Base-by-base conservation (phyloP, 2,329 filamentous ascomycete species). In the Diplodia seriata region DNA sequence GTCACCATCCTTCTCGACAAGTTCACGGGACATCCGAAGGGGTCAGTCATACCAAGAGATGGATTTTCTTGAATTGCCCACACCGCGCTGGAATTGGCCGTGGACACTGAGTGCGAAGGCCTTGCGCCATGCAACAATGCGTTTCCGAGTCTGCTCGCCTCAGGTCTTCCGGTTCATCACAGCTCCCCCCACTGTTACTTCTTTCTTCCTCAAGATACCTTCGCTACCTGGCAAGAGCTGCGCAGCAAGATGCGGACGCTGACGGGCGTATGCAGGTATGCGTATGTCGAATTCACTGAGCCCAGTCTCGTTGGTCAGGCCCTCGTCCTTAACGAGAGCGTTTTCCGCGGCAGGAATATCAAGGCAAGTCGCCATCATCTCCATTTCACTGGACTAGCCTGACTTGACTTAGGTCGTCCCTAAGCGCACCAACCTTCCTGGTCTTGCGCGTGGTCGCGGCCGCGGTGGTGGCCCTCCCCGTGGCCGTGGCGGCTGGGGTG, bases 1-100 rank as follows among this genome's bases (percentile, higher is more conserved):
- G 95, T 99, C 69, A 99, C 95, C 1, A 99, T 99, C 73, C 84
- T 99, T 73, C 84, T 99, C 73, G 95, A 99, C 83, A 99, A 99
- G 84, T 98, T 97, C 77, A 97, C 94, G 12, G 95, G 95, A 71
- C 94, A 98, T 84, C 95, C 95, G n/a, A 99, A 99, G 85, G 95
- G 95, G 94, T 97, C 84, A 81, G 90, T 87, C 69, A 67, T 70
- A 74, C 76, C 68, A 79, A 78, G 77, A 79, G 78, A 73, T 73
- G 77, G 73, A 72, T 78, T 74, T 74, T 72, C 76, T 76, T 72
- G 65, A 69, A 57, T 33, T 63, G 50, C 38, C 15, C 12, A 2
- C 15, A 8, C 57, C 12, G 64, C 1, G 47, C 50, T 50, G 3
- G 57, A 43, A 33, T 50, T 62, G 62, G 62, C 31, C 38, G 18